A percentile compares a stretch with the other conserved stretches of the same genome.
Conservation (phyloP, 768 basidiomycete species). For the Epithele typhae region DNA sequence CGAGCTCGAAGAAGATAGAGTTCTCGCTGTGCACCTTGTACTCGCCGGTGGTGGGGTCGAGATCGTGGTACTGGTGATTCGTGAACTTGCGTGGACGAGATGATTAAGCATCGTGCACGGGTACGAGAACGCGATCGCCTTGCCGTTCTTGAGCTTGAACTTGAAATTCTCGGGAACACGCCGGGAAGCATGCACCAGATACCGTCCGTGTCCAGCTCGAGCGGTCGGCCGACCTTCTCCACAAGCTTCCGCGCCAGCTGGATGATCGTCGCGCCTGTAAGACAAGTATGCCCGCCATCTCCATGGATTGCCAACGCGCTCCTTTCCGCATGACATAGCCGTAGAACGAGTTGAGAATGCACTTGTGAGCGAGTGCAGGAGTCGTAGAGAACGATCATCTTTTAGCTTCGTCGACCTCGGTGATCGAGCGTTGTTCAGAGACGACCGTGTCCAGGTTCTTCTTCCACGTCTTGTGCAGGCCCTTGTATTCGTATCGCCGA, state of each 20-base stretch:
- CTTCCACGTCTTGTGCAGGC: slow-evolving; percentile 98
- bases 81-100: slow-evolving; percentile 94
- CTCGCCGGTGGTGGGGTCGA: slow-evolving; percentile 79
- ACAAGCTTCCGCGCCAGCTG: slow-evolving; percentile 98
- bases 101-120: slow-evolving; percentile 99
- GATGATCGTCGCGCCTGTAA: slow-evolving; percentile 96
- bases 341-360: slow-evolving; percentile 99
- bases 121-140: slow-evolving; percentile 86
- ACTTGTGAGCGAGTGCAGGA: slow-evolving; percentile 99
- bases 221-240: slow-evolving; percentile 94
- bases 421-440: slow-evolving; percentile 65
- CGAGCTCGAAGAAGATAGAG: slow-evolving; percentile 98
- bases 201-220: slow-evolving; percentile 97
- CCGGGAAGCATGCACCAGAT: slow-evolving; percentile 99
- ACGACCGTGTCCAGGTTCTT: slow-evolving; percentile 83
- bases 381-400: slow-evolving; percentile 98
- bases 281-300: slow-evolving; percentile 99
- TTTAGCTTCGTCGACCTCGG: slow-evolving; percentile 96
- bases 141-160: slow-evolving; percentile 86
- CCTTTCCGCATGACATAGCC: slow-evolving; percentile 99
- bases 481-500: slow-evolving; percentile 98
- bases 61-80: slow-evolving; percentile 95
- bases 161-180: slow-evolving; percentile 98
- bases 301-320: slow-evolving; percentile 99
- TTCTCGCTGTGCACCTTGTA: slow-evolving; percentile 91